Evolutionary conservation across 2,329 filamentous ascomycete species (phyloP).

Genomic region (Aspergillus japonicus): DNA sequence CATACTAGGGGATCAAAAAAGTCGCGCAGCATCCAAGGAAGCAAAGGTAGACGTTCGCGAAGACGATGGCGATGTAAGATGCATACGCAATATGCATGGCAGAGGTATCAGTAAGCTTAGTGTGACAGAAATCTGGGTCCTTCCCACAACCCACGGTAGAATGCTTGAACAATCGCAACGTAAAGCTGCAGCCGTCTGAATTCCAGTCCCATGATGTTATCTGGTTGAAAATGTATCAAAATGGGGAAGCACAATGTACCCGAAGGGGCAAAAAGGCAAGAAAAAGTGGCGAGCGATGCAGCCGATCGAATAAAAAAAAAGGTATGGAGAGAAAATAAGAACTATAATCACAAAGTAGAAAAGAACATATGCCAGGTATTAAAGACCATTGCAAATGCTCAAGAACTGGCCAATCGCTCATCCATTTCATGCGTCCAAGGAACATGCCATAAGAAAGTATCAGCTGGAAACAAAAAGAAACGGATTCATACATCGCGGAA

Average conservation of each 20-base stretch:
- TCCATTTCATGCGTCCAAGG: conserved; percentile 36
- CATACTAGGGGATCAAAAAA: background rate
- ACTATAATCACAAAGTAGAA: conserved; percentile 32
- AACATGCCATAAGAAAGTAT: conserved; percentile 26
- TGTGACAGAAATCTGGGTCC: background rate
- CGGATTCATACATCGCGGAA: conserved; percentile 30
- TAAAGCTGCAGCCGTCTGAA: background rate
- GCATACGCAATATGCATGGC: background rate
- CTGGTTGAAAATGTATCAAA: conserved; percentile 1
- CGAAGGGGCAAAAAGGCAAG: background rate
- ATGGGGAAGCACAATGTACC: background rate
- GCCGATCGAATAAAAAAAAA: conserved; percentile 10
- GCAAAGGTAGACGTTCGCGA: background rate
- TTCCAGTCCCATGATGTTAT: background rate
- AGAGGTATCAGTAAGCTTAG: conserved; percentile 2
- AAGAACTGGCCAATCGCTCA: conserved; percentile 36
- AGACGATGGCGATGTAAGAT: background rate
- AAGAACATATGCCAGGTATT: conserved; percentile 34
- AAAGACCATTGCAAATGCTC: conserved; percentile 40
- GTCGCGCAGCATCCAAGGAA: background rate
- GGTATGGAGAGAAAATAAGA: conserved; percentile 17
- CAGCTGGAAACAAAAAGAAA: conserved; percentile 22
- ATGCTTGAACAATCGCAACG: background rate
- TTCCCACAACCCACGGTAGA: background rate
- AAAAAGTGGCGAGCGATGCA: conserved; percentile 1